Conservation (phyloP, 176 grass and related monocot species). For the Carex myosuroides region DNA sequence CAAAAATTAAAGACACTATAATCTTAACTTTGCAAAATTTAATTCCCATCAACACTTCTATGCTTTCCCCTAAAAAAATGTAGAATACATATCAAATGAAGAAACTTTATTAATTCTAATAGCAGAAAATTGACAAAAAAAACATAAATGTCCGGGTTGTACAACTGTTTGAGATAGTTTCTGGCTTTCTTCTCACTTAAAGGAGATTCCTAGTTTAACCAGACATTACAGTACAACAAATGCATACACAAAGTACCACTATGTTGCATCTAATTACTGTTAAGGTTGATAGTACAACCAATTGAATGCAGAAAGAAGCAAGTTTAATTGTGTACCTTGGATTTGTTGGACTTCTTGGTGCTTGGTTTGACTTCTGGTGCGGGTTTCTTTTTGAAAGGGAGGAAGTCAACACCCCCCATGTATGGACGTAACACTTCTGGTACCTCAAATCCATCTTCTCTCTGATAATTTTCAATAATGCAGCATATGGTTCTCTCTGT, state of each 20-base stretch:
- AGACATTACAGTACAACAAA: neutral
- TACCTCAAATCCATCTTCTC: slow-evolving; percentile 63
- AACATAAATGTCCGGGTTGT: neutral
- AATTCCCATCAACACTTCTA: neutral
- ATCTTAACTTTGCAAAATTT: neutral
- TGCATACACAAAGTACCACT: neutral
- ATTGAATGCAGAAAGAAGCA: neutral
- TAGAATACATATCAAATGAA: too few relatives aligned
- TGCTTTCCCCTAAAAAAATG: neutral
- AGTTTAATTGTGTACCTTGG: slow-evolving; percentile 24
- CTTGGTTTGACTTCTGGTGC: slow-evolving; percentile 35
- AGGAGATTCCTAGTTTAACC: neutral
- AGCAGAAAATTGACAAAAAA: neutral
- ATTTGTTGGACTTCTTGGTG: slow-evolving; percentile 51
- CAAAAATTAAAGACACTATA: neutral
- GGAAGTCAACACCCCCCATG: slow-evolving; percentile 62
- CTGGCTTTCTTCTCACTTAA: neutral
- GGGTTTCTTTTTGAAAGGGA: slow-evolving; percentile 59
- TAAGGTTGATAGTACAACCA: neutral
- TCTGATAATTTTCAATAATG: slow-evolving; percentile 81
- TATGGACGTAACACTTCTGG: slow-evolving; percentile 55
- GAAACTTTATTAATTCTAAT: neutral
- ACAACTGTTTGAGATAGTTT: neutral
- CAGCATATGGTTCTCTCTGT: slow-evolving; percentile 92
- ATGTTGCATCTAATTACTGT: neutral